Percentiles rank a stretch among this genome's conserved stretches.
Evolutionary conservation across 2,329 filamentous ascomycete genomes (phyloP).

Genomic region (Lecanosticta acicola): DNA sequence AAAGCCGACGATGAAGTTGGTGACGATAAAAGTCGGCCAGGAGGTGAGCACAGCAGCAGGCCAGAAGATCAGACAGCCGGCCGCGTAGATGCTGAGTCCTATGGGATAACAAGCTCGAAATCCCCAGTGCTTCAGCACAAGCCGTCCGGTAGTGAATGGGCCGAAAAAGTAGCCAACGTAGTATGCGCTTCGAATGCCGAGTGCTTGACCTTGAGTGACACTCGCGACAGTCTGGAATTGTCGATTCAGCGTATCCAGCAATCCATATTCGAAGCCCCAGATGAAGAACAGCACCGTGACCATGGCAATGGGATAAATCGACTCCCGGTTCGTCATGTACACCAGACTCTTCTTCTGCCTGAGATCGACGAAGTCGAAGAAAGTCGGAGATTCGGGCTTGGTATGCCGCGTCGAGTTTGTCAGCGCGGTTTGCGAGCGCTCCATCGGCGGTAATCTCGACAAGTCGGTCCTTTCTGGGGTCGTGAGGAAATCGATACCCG

Average conservation of each 20-base stretch:
- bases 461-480: constrained; percentile 38
- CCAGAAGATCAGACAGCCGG: constrained; percentile 58
- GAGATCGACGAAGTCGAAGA: constrained; percentile 75
- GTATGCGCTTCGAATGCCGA: constrained; percentile 65
- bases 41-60: constrained; percentile 58
- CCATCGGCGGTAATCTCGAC: constrained; percentile 24
- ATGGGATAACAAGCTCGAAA: constrained; percentile 59
- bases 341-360: constrained; percentile 65
- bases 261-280: constrained; percentile 86
- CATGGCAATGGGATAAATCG: constrained; percentile 64
- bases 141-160: constrained; percentile 59
- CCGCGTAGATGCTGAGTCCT: constrained; percentile 57
- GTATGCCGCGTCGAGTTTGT: constrained; percentile 37
- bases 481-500: constrained; percentile 47
- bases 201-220: constrained; percentile 57
- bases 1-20: constrained; percentile 58
- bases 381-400: constrained; percentile 41
- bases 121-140: constrained; percentile 53
- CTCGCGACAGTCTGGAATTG: constrained; percentile 59
- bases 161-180: constrained; percentile 67
- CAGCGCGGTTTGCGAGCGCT: constrained; percentile 35
- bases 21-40: constrained; percentile 55
- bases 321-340: constrained; percentile 57
- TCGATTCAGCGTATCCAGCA: constrained; percentile 74
- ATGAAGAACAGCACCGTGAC: constrained; percentile 80